phyloP scores from a whole-genome alignment of 176 grass and related monocot genomes.

The Eleusine indica region DNA sequence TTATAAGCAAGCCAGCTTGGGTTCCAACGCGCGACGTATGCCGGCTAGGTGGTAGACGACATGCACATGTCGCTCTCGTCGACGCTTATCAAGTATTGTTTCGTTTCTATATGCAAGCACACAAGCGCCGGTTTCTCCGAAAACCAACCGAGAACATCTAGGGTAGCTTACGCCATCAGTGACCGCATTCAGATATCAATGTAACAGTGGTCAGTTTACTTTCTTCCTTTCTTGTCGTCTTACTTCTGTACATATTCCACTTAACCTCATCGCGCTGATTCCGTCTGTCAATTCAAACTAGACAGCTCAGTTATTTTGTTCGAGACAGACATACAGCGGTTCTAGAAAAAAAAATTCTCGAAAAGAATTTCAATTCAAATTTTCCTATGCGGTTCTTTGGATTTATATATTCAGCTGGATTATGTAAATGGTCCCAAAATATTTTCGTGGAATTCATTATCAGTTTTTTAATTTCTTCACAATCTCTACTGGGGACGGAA shows the following conservation, averaged over 20 bases:
- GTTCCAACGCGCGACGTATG: not conserved
- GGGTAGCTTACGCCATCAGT: conserved; percentile 18
- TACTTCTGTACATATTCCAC: not conserved
- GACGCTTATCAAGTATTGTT: not conserved
- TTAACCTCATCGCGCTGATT: not conserved
- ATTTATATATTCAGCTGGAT: not conserved
- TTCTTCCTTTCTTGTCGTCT: not conserved
- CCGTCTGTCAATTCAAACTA: no score
- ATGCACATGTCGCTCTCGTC: not conserved
- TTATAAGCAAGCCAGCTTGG: not conserved
- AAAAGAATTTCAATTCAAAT: not conserved
- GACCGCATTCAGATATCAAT: not conserved
- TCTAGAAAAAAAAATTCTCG: not conserved
- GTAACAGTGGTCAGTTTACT: not conserved
- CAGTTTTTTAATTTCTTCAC: no score
- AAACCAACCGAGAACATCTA: not conserved
- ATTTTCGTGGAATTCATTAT: no score
- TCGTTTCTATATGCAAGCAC: not conserved
- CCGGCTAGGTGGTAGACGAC: not conserved
- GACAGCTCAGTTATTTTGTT: no score
- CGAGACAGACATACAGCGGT: not conserved
- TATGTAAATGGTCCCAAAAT: no score
- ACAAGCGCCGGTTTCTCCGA: not conserved
- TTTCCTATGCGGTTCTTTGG: not conserved
- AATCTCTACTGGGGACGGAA: no score